Evolutionary conservation across 768 basidiomycete species (phyloP), one percentile per base, ranked within the genome.

Genomic region (Cystobasidium onofrii): DNA sequence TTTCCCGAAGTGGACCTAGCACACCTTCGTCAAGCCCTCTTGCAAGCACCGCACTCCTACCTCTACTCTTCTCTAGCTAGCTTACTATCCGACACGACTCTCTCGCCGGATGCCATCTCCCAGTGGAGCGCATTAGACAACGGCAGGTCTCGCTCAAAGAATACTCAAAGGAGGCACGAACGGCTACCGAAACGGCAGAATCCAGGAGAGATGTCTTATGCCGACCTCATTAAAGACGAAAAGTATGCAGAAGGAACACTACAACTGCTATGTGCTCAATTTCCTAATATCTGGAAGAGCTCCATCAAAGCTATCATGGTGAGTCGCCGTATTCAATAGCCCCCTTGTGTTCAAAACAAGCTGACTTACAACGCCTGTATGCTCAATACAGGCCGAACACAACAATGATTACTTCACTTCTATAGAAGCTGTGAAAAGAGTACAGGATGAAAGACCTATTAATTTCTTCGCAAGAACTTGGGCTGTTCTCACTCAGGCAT

Each of bases 221-320:
- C 44, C 10, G 66, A 69, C 31, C 34, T 69, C n/a, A 46, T 69
- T 9, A 41, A 50, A 20, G 66, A 69, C 34, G 41, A 25, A 54
- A 46, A 36, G 17, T 69, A 69, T 33, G 34, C 46, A n/a, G 66
- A 69, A 27, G 36, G 23, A 2, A 43, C 66, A 29, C 46, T 69
- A 1, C 23, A 52, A 33, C 4, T 69, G 66, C 17, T 69, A 50
- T 50, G 31, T 36, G 41, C 66, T 2, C 66, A 69, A 36, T 69
- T 46, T 46, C 66, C 66, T 9, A 44, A 46, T 20, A 54, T 69
- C 7, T 69, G 66, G 66, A 69, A 44, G 46, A 69, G 66, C 66
- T 69, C 66, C 31, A 50, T 69, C 25, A 69, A 33, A 27, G 66
- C 66, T n/a, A 43, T 69, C 33, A 69, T 69, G 66, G 64, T 65